Percentiles rank a stretch among this genome's conserved stretches.
phyloP scores from a whole-genome alignment of 1,284 basidiomycete genomes.

The Ganoderma boninense region DNA sequence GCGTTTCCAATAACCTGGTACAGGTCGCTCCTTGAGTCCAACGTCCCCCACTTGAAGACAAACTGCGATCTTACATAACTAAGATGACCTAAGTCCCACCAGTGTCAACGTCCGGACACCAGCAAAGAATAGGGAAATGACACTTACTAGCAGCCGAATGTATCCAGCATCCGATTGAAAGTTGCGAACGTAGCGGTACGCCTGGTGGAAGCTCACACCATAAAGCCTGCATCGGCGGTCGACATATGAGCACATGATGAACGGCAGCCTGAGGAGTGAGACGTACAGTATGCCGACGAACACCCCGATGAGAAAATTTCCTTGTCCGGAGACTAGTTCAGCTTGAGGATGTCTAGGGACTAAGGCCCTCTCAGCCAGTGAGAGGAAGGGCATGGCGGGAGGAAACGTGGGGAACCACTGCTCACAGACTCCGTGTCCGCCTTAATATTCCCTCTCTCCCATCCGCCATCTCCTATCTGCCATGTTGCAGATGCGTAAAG shows the following conservation, averaged over 20 bases:
- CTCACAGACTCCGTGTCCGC: no score
- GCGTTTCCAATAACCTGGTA: slow-evolving; percentile 12
- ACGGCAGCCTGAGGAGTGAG: no score
- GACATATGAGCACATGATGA: not conserved
- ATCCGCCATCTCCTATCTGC: slow-evolving; percentile 1
- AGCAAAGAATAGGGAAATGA: not conserved
- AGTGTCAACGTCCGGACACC: not conserved
- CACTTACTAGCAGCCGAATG: slow-evolving; percentile 18
- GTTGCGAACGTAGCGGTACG: slow-evolving; percentile 20
- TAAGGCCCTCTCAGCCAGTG: not conserved
- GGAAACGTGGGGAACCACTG: no score
- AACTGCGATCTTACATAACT: slow-evolving; percentile 1
- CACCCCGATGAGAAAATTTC: not conserved
- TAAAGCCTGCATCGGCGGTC: slow-evolving; percentile 13
- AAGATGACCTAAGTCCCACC: slow-evolving; percentile 3
- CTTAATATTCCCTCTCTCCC: not conserved
- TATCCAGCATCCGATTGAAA: slow-evolving; percentile 15
- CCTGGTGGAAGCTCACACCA: slow-evolving; percentile 18
- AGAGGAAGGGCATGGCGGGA: not conserved
- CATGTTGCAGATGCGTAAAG: not conserved
- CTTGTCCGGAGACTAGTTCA: not conserved
- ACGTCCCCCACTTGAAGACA: not conserved
- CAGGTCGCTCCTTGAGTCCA: not conserved
- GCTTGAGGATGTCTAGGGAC: not conserved
- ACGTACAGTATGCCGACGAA: slow-evolving; percentile 12